Base-by-base conservation (phyloP, 305 asterid species). In the Plantago rigida region DNA sequence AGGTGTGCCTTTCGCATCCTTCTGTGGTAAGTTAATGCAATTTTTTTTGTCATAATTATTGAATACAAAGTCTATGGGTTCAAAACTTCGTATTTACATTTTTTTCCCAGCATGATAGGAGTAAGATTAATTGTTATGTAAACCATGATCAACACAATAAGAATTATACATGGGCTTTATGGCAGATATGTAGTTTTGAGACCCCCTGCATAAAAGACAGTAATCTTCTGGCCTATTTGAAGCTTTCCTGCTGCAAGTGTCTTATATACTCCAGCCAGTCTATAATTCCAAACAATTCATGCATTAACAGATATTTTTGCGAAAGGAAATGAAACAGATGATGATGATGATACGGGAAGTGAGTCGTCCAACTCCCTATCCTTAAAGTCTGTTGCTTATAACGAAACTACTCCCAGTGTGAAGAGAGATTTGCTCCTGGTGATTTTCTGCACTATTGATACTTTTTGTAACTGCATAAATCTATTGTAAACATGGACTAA, bases 371-470 rank as follows among this genome's bases (percentile, higher is more conserved):
- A 75, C 66, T 72, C 74, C 4, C 69, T 65, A 60, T 69, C 79
- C 51, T 71, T 81, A 9, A 76, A 77, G 69, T 72, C 81, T 47
- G 59, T 67, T 55, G 60, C 50, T 75, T 75, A 66, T 51, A 71
- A 71, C 59, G 89, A 82, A 58, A 69, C 77, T 69, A 69, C 79
- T 67, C 85, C 78, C 74, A 72, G 78, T 51, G 72, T 73, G 67
- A 76, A 82, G 78, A 82, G 65, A 71, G 99, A 92, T 78, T 72
- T 92, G 69, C 76, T 89, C 69, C 74, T 92, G 97, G 99, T 92
- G 72, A 71, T 66, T 55, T 52, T 72, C 67, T 73, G 49, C 44
- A 47, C 54, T 62, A 10, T 5, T 24, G 49, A 56, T 34, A 48
- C 53, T 13, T 48, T n/a, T 59, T 28, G 42, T 26, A 13, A 61